Percentiles rank a stretch among this genome's conserved stretches.
Conservation (phyloP, 768 basidiomycete species). For the Lentinula aciculospora region DNA sequence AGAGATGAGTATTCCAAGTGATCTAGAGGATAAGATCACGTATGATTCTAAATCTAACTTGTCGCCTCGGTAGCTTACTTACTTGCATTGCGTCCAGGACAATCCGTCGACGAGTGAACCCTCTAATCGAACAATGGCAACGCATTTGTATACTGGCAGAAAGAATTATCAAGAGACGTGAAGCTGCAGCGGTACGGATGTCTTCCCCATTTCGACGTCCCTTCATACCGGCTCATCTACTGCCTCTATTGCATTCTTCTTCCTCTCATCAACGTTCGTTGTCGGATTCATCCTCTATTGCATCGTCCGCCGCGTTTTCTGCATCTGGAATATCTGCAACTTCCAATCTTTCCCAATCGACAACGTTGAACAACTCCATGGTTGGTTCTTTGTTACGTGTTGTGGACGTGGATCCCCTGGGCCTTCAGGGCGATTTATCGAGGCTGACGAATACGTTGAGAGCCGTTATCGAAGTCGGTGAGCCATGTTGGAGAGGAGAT, state of each 20-base stretch:
- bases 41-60: conserved; percentile 24
- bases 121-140: conserved; percentile 88
- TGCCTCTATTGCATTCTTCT: conserved; percentile 47
- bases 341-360: conserved; percentile 9
- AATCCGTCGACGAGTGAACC: conserved; percentile 68
- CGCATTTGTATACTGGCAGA: conserved; percentile 84
- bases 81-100: conserved; percentile 40
- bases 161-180: conserved; percentile 82
- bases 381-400: conserved; percentile 23
- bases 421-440: conserved; percentile 72
- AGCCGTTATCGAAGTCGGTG: conserved; percentile 72
- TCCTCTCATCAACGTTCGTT: conserved; percentile 17
- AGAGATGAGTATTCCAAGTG: conserved; percentile 90
- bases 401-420: conserved; percentile 18
- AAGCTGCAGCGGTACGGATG: conserved; percentile 86
- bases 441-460: conserved; percentile 79
- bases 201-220: conserved; percentile 53
- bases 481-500: conserved; percentile 79
- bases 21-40: conserved; percentile 87
- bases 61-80: conserved; percentile 2
- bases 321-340: conserved; percentile 24
- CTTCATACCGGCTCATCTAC: conserved; percentile 69
- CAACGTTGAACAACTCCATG: conserved; percentile 13
- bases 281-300: conserved; percentile 22
- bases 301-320: conserved; percentile 28